phyloP scores from a whole-genome alignment of 768 basidiomycete genomes.

The Lentinula guzmanii region DNA sequence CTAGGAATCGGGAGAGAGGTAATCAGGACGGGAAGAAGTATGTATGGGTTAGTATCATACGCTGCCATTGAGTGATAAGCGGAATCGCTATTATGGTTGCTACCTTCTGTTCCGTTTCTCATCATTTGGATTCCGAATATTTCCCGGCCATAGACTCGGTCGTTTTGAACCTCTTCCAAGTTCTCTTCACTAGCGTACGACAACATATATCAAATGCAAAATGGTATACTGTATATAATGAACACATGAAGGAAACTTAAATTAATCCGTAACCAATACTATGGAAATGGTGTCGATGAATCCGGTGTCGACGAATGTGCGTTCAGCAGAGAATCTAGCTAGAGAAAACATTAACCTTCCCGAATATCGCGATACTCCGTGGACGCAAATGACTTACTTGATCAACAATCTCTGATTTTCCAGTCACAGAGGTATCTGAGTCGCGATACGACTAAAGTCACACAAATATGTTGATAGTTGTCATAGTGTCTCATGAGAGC shows the following conservation, averaged over 20 bases:
- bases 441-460: neutral
- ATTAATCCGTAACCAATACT: neutral
- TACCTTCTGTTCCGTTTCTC: neutral
- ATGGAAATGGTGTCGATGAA: conserved; percentile 1
- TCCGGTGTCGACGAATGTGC: conserved; percentile 3
- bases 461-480: neutral
- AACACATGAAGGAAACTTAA: too few species aligned
- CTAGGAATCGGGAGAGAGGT: neutral
- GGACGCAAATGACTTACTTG: neutral
- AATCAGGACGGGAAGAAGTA: neutral
- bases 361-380: neutral
- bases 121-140: neutral
- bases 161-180: too few species aligned
- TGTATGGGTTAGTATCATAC: neutral
- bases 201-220: neutral
- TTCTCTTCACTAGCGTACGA: too few species aligned
- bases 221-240: too few species aligned
- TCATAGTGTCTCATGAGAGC: neutral
- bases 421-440: neutral
- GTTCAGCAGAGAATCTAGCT: conserved; percentile 3
- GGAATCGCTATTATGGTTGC: neutral
- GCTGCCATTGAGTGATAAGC: neutral
- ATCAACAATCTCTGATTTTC: conserved; percentile 5
- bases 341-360: neutral
- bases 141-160: neutral